Evolutionary conservation across 345 rosid species (phyloP).

Genomic region (Arabidopsis arenosa): DNA sequence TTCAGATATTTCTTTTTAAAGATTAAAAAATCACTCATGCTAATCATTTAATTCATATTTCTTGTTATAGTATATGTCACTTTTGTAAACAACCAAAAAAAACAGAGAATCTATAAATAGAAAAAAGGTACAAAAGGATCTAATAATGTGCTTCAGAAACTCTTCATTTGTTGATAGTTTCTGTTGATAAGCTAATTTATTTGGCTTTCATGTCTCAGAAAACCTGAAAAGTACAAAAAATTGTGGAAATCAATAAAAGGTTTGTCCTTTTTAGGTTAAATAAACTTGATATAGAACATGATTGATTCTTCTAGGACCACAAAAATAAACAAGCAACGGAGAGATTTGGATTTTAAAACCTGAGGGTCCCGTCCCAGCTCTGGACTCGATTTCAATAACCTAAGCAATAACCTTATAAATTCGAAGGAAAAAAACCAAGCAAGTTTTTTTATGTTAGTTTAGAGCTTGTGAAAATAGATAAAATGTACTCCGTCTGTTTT

Average conservation of each 20-base stretch:
- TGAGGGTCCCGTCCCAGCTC: too few species aligned
- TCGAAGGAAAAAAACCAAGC: too few species aligned
- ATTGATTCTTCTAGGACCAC: slow-evolving; percentile 1
- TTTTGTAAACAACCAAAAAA: not conserved
- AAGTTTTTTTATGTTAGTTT: too few species aligned
- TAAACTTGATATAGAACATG: not conserved
- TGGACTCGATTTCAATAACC: too few species aligned
- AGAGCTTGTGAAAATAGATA: too few species aligned
- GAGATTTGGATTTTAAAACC: not conserved
- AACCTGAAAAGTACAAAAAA: too few species aligned
- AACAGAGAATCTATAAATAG: slow-evolving; percentile 3
- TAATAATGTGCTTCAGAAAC: not conserved
- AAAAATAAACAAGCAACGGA: not conserved
- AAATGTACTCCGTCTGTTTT: too few species aligned
- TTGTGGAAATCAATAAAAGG: too few species aligned
- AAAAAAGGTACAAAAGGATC: not conserved
- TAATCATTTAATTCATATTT: not conserved
- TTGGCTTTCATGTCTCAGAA: not conserved
- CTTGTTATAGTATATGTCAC: not conserved
- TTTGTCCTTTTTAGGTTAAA: too few species aligned
- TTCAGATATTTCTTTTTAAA: not conserved
- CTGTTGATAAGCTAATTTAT: not conserved
- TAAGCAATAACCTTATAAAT: too few species aligned
- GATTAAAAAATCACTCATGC: not conserved
- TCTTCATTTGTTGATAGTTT: slow-evolving; percentile 4